Base-by-base conservation (phyloP, 768 basidiomycete genomes). In the Cyclocybe cylindracea region DNA sequence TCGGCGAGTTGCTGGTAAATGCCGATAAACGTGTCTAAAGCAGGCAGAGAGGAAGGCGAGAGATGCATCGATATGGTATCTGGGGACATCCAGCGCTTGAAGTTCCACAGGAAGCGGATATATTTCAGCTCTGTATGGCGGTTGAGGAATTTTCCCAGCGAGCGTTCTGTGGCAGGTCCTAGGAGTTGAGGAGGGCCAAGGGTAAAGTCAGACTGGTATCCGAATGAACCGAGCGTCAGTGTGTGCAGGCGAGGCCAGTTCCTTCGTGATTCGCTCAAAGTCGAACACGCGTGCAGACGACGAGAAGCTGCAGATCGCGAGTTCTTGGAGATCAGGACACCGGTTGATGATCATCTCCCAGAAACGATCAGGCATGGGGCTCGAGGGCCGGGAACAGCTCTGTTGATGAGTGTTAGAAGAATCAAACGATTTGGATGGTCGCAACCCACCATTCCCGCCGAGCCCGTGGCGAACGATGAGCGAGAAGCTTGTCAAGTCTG, bases 241-340 rank as follows among this genome's bases (percentile, higher is more conserved):
- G 70, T 71, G 33, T 72, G 66, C 6, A 81, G 63, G 34, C 64
- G 64, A 0, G 75, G 71, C 71, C 75, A 80, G 47, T 58, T 61
- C 68, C 76, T 34, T 66, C 63, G 69, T 65, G 45, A 78, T 61
- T 1, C 64, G 73, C 29, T 71, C 68, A 52, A 80, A 69, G 40
- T 75, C 68, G 50, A 81, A 74, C 7, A 75, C 57, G n/a, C 76
- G 74, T 10, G 71, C 64, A 1, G 73, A 73, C 11, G 78, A 71
- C 13, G 79, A 79, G 60, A 79, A 79, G 47, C 75, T 76, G 59
- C 77, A 78, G 19, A 81, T 70, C 7, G 73, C 70, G 37, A 81
- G 72, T 52, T 79, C 78, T 55, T 75, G 69, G n/a, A 81, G 70
- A 39, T 78, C 65, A 0, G 78, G 77, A 55, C 76, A 78, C 31